These are phyloP conservation scores for Kodamaea kaohsiungensis DNA, from an alignment of 805 yeast genomes.

Conservation along the genomic window DNA sequence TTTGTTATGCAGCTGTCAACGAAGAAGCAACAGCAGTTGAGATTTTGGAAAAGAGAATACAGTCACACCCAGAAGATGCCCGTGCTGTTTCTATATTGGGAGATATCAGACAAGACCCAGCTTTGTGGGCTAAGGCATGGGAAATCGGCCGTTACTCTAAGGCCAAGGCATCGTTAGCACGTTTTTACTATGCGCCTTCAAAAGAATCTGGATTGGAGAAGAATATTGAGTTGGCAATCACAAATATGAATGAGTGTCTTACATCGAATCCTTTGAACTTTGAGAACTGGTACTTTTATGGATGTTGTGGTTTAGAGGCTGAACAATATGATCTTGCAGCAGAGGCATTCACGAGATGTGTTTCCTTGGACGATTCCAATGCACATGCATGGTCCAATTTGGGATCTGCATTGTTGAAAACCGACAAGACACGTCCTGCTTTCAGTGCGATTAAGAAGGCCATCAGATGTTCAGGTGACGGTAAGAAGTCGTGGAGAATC, in stretches of 20 bases:
- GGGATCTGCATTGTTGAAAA: conserved; percentile 71
- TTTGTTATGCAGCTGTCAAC: conserved; percentile 87
- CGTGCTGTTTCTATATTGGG: conserved; percentile 84
- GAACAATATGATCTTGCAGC: conserved; percentile 75
- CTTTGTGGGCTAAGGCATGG: conserved; percentile 86
- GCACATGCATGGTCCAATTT: conserved; percentile 90
- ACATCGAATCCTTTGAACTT: conserved; percentile 69
- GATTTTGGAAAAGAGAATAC: conserved; percentile 56
- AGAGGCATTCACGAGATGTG: conserved; percentile 90
- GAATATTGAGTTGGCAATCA: conserved; percentile 55
- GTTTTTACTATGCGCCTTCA: conserved; percentile 70
- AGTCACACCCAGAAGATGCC: conserved; percentile 68
- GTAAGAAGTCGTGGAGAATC: conserved; percentile 78
- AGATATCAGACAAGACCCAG: conserved; percentile 76
- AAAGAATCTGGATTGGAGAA: conserved; percentile 48
- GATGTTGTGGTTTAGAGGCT: conserved; percentile 82
- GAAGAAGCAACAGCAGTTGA: conserved; percentile 65
- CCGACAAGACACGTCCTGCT: conserved; percentile 72
- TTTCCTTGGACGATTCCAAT: conserved; percentile 77
- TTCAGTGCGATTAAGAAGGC: conserved; percentile 84
- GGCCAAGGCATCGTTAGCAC: conserved; percentile 83
- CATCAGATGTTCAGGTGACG: conserved; percentile 61
- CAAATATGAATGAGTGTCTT: conserved; percentile 74
- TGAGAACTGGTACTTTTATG: conserved; percentile 90
- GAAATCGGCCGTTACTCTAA: conserved; percentile 74